Conservation (phyloP, 192 early-diverging fungal genomes). For the Coemansia asiatica region DNA sequence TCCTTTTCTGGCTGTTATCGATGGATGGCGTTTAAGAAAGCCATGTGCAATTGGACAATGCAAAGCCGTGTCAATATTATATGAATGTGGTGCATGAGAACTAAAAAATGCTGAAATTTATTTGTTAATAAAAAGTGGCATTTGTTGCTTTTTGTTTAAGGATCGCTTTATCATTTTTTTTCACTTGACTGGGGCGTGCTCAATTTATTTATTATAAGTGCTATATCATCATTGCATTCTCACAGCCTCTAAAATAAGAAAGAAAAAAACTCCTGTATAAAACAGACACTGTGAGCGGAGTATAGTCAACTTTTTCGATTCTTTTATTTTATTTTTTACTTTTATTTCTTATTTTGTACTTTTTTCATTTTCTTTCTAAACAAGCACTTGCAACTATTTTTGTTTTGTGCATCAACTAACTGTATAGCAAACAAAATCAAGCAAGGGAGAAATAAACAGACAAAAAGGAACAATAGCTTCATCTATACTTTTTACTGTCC, state of each 20-base stretch:
- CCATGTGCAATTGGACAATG: slow-evolving; percentile 11
- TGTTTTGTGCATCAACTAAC: background rate
- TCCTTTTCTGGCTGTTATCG: background rate
- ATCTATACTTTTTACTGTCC: background rate
- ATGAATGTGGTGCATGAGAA: background rate
- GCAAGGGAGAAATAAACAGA: background rate
- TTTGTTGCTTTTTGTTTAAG: background rate
- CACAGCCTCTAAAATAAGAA: background rate
- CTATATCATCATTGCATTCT: background rate
- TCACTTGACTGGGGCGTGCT: background rate
- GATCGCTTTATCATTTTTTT: too few relatives aligned
- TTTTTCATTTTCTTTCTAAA: background rate
- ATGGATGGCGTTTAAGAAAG: background rate
- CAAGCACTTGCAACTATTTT: background rate
- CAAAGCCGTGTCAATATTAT: slow-evolving; percentile 2
- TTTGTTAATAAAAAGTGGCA: background rate
- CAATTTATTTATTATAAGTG: too few relatives aligned
- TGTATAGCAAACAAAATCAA: background rate
- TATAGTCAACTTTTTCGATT: background rate
- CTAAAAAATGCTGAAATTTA: background rate
- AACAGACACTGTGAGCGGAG: background rate
- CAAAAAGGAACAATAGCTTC: too few relatives aligned
- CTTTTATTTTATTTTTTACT: background rate
- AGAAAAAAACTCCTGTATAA: background rate
- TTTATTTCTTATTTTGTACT: background rate